Evolutionary conservation across 208 protist species (phyloP).

Genomic region (Crithidia fasciculata): DNA sequence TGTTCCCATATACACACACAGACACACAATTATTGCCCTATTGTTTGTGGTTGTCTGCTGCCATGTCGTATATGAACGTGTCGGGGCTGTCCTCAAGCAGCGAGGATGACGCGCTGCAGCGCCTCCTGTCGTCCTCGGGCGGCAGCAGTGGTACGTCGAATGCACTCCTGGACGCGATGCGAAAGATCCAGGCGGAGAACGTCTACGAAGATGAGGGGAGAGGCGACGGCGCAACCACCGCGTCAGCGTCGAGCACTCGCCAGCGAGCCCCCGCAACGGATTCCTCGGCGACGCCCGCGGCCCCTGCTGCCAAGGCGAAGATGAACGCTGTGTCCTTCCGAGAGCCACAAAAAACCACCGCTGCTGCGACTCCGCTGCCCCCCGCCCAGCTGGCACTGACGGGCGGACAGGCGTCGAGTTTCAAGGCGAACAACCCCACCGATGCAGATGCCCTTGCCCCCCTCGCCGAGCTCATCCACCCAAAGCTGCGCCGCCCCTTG

Average conservation of each 20-base stretch:
- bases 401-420: slow-evolving; percentile 24
- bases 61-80: slow-evolving; percentile 56
- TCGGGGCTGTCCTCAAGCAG: slow-evolving; percentile 46
- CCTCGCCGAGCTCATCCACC: slow-evolving; percentile 67
- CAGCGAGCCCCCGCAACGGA: background rate
- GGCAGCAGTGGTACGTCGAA: slow-evolving; percentile 10
- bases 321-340: slow-evolving; percentile 22
- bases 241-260: no score
- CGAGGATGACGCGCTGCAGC: slow-evolving; percentile 52
- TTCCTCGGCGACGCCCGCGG: background rate
- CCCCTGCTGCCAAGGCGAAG: background rate
- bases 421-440: slow-evolving; percentile 52
- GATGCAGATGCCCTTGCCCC: slow-evolving; percentile 49
- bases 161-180: slow-evolving; percentile 38
- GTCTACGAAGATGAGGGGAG: slow-evolving; percentile 16
- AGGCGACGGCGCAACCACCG: background rate
- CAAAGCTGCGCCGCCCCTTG: slow-evolving; percentile 68
- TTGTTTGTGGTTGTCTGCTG: background rate
- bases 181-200: slow-evolving; percentile 41
- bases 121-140: slow-evolving; percentile 33
- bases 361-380: background rate
- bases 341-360: slow-evolving; percentile 20
- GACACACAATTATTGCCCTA: background rate
- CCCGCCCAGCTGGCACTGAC: slow-evolving; percentile 11
- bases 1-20: background rate